phyloP scores from a whole-genome alignment of 345 rosid species.

The Gossypium australe region DNA sequence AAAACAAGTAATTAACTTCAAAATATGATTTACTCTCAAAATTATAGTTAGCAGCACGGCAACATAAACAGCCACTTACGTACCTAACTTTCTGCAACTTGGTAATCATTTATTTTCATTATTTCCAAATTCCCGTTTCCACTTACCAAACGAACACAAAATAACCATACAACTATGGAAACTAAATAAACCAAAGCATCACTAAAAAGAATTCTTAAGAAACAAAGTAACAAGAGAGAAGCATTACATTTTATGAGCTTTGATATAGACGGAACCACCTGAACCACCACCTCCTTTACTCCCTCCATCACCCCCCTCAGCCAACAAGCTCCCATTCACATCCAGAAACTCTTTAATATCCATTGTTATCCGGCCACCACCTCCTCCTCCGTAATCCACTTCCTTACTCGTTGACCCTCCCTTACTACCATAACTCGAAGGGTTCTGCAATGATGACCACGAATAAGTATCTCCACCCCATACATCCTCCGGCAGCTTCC shows the following conservation, averaged over 20 bases:
- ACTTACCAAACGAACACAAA: not conserved
- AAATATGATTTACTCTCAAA: not conserved
- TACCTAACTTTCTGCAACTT: not conserved
- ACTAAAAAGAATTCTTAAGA: not conserved
- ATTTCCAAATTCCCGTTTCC: not conserved
- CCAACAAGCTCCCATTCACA: slow-evolving; percentile 67
- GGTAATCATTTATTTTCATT: not conserved
- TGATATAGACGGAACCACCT: slow-evolving; percentile 80
- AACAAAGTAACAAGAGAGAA: slow-evolving; percentile 16
- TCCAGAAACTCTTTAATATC: slow-evolving; percentile 39
- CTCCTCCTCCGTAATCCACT: slow-evolving; percentile 92
- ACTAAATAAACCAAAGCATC: slow-evolving; percentile 21
- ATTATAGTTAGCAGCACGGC: not conserved
- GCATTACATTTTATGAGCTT: slow-evolving; percentile 77
- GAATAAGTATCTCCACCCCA: slow-evolving; percentile 99
- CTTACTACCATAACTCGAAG: slow-evolving; percentile 80
- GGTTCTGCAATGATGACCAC: slow-evolving; percentile 74
- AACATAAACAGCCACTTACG: not conserved
- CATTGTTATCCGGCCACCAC: slow-evolving; percentile 78
- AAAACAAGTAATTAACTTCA: not conserved
- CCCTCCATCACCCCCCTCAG: slow-evolving; percentile 74
- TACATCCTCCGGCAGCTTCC: slow-evolving; percentile 81
- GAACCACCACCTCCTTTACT: slow-evolving; percentile 93
- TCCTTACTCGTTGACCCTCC: slow-evolving; percentile 84
- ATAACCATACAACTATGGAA: slow-evolving; percentile 3